A percentile compares a stretch with the other conserved stretches of the same genome.
Conservation (phyloP, 495 filamentous ascomycete genomes). For the Saxophila tyrrhenica region DNA sequence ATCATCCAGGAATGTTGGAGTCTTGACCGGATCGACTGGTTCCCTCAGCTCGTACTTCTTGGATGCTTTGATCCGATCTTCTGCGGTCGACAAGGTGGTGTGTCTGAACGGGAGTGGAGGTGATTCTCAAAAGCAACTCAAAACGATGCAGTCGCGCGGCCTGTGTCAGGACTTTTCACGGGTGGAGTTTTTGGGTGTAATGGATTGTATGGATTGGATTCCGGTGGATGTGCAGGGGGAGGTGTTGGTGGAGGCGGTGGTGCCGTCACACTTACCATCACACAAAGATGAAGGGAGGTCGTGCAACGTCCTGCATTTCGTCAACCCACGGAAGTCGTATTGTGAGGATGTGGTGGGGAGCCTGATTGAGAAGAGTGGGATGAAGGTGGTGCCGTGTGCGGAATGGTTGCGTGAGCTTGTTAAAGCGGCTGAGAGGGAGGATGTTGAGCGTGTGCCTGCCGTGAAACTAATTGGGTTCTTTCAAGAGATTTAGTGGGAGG, state of each 20-base stretch:
- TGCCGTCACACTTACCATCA: not conserved
- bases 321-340: not conserved
- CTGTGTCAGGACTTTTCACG: not conserved
- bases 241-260: not conserved
- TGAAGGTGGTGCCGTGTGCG: not conserved
- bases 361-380: not conserved
- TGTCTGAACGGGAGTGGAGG: not conserved
- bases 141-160: not conserved
- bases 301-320: not conserved
- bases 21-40: not conserved
- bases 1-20: not conserved
- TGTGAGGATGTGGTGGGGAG: not conserved
- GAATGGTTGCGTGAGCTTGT: not conserved
- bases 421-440: not conserved
- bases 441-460: not conserved
- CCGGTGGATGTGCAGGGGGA: not conserved
- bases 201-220: not conserved
- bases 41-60: not conserved
- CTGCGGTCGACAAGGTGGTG: not conserved
- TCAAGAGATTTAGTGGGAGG: not conserved
- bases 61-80: not conserved
- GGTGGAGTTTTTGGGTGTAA: not conserved
- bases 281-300: too few relatives aligned
- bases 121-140: not conserved
- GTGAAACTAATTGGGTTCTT: not conserved